Conservation (phyloP, 129 eudicot genomes). For the Artemisia tridentata region DNA sequence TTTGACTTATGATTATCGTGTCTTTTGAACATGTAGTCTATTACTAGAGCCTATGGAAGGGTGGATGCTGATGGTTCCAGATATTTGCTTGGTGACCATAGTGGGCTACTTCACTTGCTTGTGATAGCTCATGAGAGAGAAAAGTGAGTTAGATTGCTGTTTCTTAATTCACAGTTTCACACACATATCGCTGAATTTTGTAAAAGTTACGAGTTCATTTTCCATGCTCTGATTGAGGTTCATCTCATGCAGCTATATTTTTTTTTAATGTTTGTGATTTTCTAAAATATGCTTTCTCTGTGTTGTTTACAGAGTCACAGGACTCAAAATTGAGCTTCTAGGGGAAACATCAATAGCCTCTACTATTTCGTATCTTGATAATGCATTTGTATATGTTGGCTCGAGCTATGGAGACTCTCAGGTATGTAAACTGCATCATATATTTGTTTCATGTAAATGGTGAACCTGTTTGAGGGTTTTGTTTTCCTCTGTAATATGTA, state of each 20-base stretch:
- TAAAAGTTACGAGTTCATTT: too few species aligned
- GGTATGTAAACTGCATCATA: slow-evolving; percentile 40
- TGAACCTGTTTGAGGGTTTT: background rate
- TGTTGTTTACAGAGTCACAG: slow-evolving; percentile 65
- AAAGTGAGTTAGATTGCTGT: slow-evolving; percentile 50
- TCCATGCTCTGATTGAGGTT: too few species aligned
- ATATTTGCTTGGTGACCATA: slow-evolving; percentile 90
- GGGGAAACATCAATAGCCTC: slow-evolving; percentile 98
- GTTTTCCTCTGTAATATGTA: background rate
- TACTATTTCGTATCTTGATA: slow-evolving; percentile 91
- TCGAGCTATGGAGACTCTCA: slow-evolving; percentile 99
- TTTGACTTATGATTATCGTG: slow-evolving; percentile 13
- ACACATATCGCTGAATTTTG: background rate
- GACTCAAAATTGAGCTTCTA: slow-evolving; percentile 91
- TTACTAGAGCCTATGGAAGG: slow-evolving; percentile 94
- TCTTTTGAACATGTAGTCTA: slow-evolving; percentile 46
- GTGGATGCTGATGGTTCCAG: slow-evolving; percentile 98
- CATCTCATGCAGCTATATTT: slow-evolving; percentile 1
- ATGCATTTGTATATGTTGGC: slow-evolving; percentile 89
- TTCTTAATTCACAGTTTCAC: background rate
- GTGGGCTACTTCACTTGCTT: slow-evolving; percentile 93
- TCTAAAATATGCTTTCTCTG: background rate
- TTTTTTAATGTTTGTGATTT: background rate
- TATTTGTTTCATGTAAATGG: background rate
- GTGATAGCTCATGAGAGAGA: slow-evolving; percentile 95